Conservation (phyloP, 2,329 filamentous ascomycete species). For the Fusarium heterosporum region DNA sequence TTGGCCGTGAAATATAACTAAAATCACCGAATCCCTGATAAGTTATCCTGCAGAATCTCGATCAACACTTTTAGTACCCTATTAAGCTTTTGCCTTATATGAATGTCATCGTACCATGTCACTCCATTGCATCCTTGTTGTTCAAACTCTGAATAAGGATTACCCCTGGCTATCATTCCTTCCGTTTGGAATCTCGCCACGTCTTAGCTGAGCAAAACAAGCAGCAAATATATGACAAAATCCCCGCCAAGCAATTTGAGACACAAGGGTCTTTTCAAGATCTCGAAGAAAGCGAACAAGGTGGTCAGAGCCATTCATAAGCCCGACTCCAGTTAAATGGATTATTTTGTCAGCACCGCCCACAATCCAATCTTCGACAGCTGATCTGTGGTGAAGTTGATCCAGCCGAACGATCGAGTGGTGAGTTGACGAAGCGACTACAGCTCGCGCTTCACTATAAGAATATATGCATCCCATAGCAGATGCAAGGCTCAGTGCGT, state of each 20-base stretch:
- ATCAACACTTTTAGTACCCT: no score
- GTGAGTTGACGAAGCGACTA: fast-evolving
- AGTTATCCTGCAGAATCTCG: no score
- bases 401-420: background rate
- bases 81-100: no score
- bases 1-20: no score
- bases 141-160: no score
- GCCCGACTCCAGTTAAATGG: background rate
- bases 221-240: background rate
- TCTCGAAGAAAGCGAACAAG: background rate
- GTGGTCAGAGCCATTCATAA: background rate
- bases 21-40: no score
- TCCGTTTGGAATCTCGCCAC: background rate
- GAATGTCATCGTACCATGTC: no score
- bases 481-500: fast-evolving
- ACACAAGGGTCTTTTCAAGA: background rate
- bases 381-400: background rate
- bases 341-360: fast-evolving
- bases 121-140: no score
- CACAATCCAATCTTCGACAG: background rate
- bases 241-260: background rate
- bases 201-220: background rate
- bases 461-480: background rate
- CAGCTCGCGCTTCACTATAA: background rate
- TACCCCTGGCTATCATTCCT: no score